phyloP scores from a whole-genome alignment of 169 alveolate genomes.

The Plasmodium fragile region DNA sequence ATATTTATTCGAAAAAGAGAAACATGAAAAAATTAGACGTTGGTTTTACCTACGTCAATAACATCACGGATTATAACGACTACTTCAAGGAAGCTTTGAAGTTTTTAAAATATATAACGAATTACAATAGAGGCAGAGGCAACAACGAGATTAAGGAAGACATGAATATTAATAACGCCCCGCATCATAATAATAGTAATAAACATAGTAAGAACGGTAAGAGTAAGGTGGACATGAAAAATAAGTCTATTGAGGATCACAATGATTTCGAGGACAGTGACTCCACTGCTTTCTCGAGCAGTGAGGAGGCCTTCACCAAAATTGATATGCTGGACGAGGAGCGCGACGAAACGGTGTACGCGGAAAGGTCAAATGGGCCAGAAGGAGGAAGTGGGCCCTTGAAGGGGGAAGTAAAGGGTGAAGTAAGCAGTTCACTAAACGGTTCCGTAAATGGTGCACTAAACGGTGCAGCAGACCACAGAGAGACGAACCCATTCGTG shows the following conservation, averaged over 20 bases:
- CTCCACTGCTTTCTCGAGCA: conserved; percentile 15
- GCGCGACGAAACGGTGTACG: neutral
- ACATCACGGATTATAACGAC: conserved; percentile 29
- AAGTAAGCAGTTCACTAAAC: neutral
- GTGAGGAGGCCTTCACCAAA: neutral
- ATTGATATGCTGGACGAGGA: neutral
- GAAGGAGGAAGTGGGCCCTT: neutral
- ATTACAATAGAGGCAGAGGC: conserved; percentile 22
- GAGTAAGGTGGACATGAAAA: neutral
- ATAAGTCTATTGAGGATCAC: neutral
- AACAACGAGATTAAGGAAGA: neutral
- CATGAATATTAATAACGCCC: neutral
- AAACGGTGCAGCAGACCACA: neutral
- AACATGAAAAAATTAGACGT: conserved; percentile 52
- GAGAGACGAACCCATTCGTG: neutral
- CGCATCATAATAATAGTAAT: neutral
- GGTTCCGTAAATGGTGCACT: neutral
- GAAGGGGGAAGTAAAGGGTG: neutral
- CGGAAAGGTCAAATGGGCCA: neutral
- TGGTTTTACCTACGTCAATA: conserved; percentile 56
- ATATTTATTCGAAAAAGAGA: conserved; percentile 45
- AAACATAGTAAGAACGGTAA: neutral
- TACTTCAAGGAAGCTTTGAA: conserved; percentile 56
- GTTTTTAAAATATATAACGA: conserved; percentile 39
- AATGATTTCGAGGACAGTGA: conserved; percentile 5